Conservation (phyloP, 2,329 filamentous ascomycete genomes). For the Pseudogymnoascus sp. region DNA sequence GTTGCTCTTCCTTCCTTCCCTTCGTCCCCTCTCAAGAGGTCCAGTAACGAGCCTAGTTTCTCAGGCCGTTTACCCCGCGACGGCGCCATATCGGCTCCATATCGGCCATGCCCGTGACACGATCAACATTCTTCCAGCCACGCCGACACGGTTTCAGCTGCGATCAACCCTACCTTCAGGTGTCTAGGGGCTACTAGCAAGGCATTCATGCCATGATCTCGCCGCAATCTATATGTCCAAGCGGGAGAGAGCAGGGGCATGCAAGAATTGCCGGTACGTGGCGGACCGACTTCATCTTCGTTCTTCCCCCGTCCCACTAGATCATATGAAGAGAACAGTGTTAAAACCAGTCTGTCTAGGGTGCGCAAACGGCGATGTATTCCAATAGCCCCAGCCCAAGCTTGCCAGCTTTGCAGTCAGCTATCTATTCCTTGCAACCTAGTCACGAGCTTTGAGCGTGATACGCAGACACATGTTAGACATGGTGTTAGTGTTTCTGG, state of each 20-base stretch:
- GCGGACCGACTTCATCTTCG: not conserved
- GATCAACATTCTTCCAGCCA: not conserved
- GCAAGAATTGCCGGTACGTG: conserved; percentile 13
- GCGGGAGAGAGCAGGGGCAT: conserved; percentile 12
- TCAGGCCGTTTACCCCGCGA: not conserved
- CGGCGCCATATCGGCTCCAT: not conserved
- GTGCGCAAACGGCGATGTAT: conserved; percentile 9
- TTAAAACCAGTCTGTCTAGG: not conserved
- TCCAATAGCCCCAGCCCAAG: not conserved
- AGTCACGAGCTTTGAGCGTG: not conserved
- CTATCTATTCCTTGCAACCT: conserved; percentile 9
- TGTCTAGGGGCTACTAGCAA: not conserved
- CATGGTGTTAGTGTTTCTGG: not conserved
- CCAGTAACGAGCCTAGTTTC: not conserved
- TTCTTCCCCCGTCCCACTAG: not conserved
- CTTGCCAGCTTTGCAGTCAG: conserved; percentile 10
- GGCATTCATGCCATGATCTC: not conserved
- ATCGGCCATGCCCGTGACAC: not conserved
- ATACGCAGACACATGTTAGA: not conserved
- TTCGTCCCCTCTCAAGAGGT: not conserved
- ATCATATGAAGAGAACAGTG: not conserved
- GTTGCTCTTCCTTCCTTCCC: not conserved
- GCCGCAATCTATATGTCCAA: conserved; percentile 6
- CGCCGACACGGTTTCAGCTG: not conserved
- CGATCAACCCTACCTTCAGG: not conserved